phyloP scores from a whole-genome alignment of 2,329 filamentous ascomycete genomes.

The Botryotinia globosa region DNA sequence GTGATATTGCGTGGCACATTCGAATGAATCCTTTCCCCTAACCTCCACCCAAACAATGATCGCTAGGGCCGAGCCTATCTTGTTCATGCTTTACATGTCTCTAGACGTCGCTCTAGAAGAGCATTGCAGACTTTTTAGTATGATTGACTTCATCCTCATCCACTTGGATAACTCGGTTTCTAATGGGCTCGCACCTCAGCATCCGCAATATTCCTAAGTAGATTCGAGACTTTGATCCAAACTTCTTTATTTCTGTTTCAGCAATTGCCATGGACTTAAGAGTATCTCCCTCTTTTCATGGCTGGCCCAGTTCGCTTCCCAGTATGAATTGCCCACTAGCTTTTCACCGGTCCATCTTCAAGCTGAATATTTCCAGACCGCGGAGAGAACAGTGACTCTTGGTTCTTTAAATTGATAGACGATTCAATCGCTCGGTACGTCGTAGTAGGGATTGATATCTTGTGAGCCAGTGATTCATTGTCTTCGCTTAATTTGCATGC shows the following conservation, averaged over 20 bases:
- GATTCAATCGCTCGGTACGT: not conserved
- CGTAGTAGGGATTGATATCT: not conserved
- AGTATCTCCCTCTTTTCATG: not conserved
- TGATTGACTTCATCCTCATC: not conserved
- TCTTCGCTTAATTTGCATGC: not conserved
- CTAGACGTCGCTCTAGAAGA: not conserved
- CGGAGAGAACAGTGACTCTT: not conserved
- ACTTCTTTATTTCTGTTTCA: accelerated
- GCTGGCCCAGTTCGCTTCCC: not conserved
- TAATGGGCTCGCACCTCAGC: not conserved
- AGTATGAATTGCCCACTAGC: no score
- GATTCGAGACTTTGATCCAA: not conserved
- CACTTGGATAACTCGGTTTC: not conserved
- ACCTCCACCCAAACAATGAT: no score
- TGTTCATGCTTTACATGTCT: not conserved
- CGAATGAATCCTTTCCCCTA: no score
- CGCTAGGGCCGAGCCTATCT: no score
- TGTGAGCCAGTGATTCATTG: not conserved
- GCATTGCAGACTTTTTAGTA: not conserved
- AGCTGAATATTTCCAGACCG: not conserved
- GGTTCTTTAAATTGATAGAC: not conserved
- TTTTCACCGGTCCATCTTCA: not conserved
- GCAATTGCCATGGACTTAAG: not conserved
- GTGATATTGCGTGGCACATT: no score
- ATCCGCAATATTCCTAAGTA: not conserved